Evolutionary conservation across 768 basidiomycete species (phyloP), one percentile per base, ranked within the genome.

Genomic region (Pseudohyphozyma bogoriensis): DNA sequence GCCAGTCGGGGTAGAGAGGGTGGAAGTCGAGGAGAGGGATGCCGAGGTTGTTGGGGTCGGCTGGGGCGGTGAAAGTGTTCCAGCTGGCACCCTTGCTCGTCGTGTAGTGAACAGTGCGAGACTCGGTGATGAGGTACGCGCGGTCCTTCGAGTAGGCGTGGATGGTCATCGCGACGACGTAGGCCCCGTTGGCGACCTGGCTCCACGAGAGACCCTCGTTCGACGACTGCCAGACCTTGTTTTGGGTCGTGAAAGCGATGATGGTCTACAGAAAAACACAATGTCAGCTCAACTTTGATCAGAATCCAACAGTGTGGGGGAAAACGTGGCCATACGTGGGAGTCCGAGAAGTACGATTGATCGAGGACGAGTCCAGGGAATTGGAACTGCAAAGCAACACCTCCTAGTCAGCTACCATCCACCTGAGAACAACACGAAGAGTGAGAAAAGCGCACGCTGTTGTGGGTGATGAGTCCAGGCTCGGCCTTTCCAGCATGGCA

Each of bases 161-260:
- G 76, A 92, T 87, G 68, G 86, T 86, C 74, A 96, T 86, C 1
- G 80, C 83, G 37, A 95, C 75, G 77, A 96, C 86, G 20, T 78
- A 80, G 60, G 84, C 78, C 29, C 44, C 53, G 0, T 81, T 78
- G 70, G 72, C 75, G 18, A 84, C 78, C 60, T 82, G 83, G 45
- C 79, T 78, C 92, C 93, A 99, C 0, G 83, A 83, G 74, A 89
- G 90, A 1, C 93, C 95, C 74, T 99, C 92, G 71, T 91, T 96
- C 68, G 82, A 83, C 1, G 90, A 95, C 76, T 96, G 91, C 89
- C 89, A 97, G 56, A 97, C 78, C 0, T 81, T 79, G 62, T 82
- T 74, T 69, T 97, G 90, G 2, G 73, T 72, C 4, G 95, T 79
- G 9, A 87, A 84, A 42, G 88, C 83, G 35, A 99, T 81, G 57